phyloP scores from a whole-genome alignment of 208 protist species.

The Leishmania tarentolae region DNA sequence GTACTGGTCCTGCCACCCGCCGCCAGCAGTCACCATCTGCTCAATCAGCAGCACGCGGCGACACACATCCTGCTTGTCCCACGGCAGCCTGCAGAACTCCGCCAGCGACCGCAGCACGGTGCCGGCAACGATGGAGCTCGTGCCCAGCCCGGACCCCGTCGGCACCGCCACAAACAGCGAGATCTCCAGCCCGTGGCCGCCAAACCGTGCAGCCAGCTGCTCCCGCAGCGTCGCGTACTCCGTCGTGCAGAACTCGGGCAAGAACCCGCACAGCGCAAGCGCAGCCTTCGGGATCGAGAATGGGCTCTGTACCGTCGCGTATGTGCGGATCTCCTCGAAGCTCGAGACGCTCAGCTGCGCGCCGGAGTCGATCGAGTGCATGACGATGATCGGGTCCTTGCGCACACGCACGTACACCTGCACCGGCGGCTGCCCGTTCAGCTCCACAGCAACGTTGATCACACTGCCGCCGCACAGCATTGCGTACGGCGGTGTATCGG shows the following conservation, averaged over 20 bases:
- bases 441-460: conserved; percentile 60
- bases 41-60: conserved; percentile 60
- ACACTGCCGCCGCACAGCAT: conserved; percentile 56
- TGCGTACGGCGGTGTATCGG: conserved; percentile 67
- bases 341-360: conserved; percentile 19
- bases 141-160: conserved; percentile 65
- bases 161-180: conserved; percentile 55
- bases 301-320: conserved; percentile 40
- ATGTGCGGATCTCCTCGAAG: conserved; percentile 52
- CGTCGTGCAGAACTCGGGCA: conserved; percentile 44
- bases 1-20: conserved; percentile 77
- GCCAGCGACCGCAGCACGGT: conserved; percentile 48
- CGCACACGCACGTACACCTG: conserved; percentile 48
- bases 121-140: conserved; percentile 64
- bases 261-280: conserved; percentile 51
- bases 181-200: conserved; percentile 54
- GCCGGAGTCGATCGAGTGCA: conserved; percentile 53
- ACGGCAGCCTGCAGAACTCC: conserved; percentile 46
- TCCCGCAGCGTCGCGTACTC: conserved; percentile 38
- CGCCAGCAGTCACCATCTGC: conserved; percentile 71
- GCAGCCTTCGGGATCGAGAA: conserved; percentile 72
- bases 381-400: conserved; percentile 24
- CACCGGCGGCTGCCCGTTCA: conserved; percentile 59
- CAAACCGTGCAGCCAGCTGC: conserved; percentile 37
- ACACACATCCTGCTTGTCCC: conserved; percentile 44